Percentiles rank a stretch among this genome's conserved stretches.
Conservation (phyloP, 1,284 basidiomycete species). For the Austropuccinia psidii region DNA sequence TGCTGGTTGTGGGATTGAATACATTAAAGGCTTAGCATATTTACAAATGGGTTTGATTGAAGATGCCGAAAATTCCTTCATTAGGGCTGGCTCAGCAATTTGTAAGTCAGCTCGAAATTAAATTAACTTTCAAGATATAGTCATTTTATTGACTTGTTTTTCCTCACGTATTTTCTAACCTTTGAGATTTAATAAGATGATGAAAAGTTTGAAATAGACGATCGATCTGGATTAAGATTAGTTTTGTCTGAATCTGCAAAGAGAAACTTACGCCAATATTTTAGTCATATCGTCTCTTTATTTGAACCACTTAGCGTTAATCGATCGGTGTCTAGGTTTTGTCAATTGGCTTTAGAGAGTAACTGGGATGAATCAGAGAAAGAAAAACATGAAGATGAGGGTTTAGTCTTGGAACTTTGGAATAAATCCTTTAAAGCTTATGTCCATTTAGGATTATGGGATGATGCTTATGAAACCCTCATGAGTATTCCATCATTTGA, state of each 20-base stretch:
- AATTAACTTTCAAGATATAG: background rate
- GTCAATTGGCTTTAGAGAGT: conserved; percentile 19
- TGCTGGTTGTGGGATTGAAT: conserved; percentile 64
- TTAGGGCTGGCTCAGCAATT: conserved; percentile 67
- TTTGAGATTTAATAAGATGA: conserved; percentile 4
- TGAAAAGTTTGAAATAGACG: conserved; percentile 31
- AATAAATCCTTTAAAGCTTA: conserved; percentile 23
- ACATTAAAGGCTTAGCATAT: conserved; percentile 62
- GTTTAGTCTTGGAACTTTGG: conserved; percentile 13
- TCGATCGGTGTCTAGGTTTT: conserved; percentile 20
- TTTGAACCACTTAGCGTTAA: conserved; percentile 25
- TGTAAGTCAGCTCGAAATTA: conserved; percentile 54
- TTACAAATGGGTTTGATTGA: conserved; percentile 64
- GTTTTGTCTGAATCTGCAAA: background rate
- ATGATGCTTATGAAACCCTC: conserved; percentile 29
- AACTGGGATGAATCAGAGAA: background rate
- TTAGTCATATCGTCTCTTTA: conserved; percentile 1
- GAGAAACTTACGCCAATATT: conserved; percentile 7
- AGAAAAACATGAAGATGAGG: background rate
- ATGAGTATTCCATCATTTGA: conserved; percentile 13
- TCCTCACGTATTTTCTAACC: background rate
- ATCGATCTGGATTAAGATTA: conserved; percentile 12
- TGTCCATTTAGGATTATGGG: conserved; percentile 18
- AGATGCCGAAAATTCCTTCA: conserved; percentile 63
- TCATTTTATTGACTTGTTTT: background rate